Evolutionary conservation across 2,329 filamentous ascomycete genomes (phyloP).

Genomic region (Aspergillus tanneri): DNA sequence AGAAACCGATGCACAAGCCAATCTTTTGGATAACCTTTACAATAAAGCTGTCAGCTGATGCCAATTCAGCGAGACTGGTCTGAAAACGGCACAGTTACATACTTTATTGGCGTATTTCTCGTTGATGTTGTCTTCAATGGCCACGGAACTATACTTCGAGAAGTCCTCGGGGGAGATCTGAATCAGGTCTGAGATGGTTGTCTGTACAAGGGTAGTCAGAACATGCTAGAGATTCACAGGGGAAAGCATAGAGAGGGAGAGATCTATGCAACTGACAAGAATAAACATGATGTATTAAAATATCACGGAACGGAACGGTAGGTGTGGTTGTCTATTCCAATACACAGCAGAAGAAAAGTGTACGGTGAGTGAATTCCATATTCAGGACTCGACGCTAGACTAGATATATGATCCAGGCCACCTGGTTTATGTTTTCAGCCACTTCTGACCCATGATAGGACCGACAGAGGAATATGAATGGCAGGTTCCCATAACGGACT

Average conservation of each 20-base stretch:
- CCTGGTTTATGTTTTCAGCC: constrained; percentile 1
- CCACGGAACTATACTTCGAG: constrained; percentile 72
- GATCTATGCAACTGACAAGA: constrained; percentile 42
- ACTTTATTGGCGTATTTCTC: constrained; percentile 94
- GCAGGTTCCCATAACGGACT: background rate
- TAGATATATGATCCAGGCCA: background rate
- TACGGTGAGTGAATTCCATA: constrained; percentile 16
- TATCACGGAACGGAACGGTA: constrained; percentile 1
- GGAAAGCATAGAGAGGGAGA: too few species aligned
- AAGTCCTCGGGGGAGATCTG: constrained; percentile 90
- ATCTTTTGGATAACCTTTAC: constrained; percentile 83
- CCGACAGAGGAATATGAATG: constrained; percentile 6
- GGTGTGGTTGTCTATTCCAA: constrained; percentile 13
- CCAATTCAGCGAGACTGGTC: background rate
- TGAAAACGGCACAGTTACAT: too few species aligned
- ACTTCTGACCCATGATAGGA: constrained; percentile 3
- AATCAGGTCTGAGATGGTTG: constrained; percentile 89
- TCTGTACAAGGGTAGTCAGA: constrained; percentile 53
- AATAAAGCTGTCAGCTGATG: background rate
- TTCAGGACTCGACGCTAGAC: constrained; percentile 10
- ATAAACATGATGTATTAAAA: constrained; percentile 47
- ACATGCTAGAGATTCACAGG: background rate
- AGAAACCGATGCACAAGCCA: constrained; percentile 89
- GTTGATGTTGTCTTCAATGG: constrained; percentile 96
- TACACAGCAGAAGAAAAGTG: constrained; percentile 6